Evolutionary conservation across 208 protist species (phyloP).

Genomic region (Novymonas esmeraldas): DNA sequence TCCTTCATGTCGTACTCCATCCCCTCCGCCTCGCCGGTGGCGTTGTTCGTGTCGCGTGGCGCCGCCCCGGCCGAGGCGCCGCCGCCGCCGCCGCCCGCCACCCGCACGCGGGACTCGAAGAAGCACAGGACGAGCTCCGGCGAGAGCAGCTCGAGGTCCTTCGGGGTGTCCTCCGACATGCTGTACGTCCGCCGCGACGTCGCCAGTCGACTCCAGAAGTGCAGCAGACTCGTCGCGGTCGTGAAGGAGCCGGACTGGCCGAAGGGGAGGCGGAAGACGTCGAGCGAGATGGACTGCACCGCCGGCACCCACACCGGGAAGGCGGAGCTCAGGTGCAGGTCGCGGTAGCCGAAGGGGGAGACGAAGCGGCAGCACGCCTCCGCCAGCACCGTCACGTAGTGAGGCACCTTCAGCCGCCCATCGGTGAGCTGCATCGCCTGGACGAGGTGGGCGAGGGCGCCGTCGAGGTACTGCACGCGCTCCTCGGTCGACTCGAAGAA

Average conservation of each 20-base stretch:
- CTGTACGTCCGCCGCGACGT: slow-evolving; percentile 66
- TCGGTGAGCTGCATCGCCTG: slow-evolving; percentile 39
- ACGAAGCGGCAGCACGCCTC: slow-evolving; percentile 65
- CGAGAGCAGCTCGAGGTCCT: slow-evolving; percentile 60
- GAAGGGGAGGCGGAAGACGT: slow-evolving; percentile 72
- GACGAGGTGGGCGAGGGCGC: slow-evolving; percentile 46
- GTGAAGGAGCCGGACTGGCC: slow-evolving; percentile 72
- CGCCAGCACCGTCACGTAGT: slow-evolving; percentile 63
- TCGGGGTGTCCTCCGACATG: slow-evolving; percentile 31
- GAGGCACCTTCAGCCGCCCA: slow-evolving; percentile 59
- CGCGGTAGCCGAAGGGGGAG: slow-evolving; percentile 75
- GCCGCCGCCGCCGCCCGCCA: slow-evolving; percentile 4
- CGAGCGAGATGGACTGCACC: slow-evolving; percentile 48
- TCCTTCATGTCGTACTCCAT: slow-evolving; percentile 29
- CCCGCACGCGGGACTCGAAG: slow-evolving; percentile 52
- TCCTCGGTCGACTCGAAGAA: slow-evolving; percentile 79
- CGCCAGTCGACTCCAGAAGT: slow-evolving; percentile 70
- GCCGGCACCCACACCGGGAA: slow-evolving; percentile 57
- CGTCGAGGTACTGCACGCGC: slow-evolving; percentile 63
- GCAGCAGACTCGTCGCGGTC: slow-evolving; percentile 62
- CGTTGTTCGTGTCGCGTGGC: slow-evolving; percentile 10
- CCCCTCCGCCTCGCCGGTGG: background rate
- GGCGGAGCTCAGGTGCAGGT: slow-evolving; percentile 46
- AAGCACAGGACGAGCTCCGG: slow-evolving; percentile 50
- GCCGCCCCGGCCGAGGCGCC: background rate